These are phyloP conservation scores for Pyracantha coccinea DNA, from an alignment of 331 rosid species.

Conservation along the genomic window DNA sequence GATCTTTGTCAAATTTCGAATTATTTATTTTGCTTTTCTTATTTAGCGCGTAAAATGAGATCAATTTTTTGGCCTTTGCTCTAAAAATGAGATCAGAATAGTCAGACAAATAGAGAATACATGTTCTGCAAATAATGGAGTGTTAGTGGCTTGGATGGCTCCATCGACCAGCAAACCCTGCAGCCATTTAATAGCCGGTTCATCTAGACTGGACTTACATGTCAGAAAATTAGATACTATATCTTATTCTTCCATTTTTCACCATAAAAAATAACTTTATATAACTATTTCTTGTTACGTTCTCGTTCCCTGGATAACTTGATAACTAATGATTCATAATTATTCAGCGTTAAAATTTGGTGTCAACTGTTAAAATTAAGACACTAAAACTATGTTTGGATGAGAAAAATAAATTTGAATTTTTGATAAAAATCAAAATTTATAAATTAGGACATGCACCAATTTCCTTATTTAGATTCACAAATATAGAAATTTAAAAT, in stretches of 20 bases:
- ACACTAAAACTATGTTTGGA: too few species aligned
- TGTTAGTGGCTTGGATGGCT: neutral
- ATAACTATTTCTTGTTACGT: too few species aligned
- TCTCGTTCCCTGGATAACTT: too few species aligned
- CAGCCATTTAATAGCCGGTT: neutral
- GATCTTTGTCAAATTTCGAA: too few species aligned
- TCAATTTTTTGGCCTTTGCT: neutral
- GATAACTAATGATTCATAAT: neutral
- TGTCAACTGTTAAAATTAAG: too few species aligned
- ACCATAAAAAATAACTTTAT: too few species aligned
- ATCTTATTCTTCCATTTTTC: neutral
- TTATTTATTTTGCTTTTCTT: neutral
- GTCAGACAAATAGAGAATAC: neutral
- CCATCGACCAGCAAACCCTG: neutral
- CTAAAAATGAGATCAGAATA: neutral
- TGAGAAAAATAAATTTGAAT: too few species aligned
- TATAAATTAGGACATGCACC: too few species aligned
- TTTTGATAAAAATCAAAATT: too few species aligned
- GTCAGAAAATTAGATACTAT: neutral
- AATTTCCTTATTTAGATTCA: too few species aligned
- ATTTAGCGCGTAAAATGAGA: neutral
- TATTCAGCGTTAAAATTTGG: too few species aligned
- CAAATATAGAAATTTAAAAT: too few species aligned
- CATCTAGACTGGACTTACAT: neutral
- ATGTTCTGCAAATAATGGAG: neutral